Evolutionary conservation across 1,284 basidiomycete species (phyloP), one percentile per base, ranked within the genome.

Genomic region (Veloporphyrellus conicus): DNA sequence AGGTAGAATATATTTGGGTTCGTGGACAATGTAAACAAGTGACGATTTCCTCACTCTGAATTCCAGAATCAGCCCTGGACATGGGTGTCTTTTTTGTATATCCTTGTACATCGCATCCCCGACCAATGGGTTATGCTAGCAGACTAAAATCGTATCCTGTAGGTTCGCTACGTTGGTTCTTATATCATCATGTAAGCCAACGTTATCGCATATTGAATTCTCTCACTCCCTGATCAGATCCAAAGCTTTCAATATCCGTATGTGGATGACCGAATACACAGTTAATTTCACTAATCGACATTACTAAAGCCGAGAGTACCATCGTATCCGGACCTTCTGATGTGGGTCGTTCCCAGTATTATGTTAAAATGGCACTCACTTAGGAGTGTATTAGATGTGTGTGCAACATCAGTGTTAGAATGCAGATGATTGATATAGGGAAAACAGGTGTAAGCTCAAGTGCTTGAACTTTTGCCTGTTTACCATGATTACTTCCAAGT

Each of bases 1-100:
- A 49, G 52, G 25, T 53, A 19, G 31, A 54, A 31, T 39, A 50
- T n/a, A 12, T 53, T 38, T 54, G 52, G 52, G 52, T 53, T 3
- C 2, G 50, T 25, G 10, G 9, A 20, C 14, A 6, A 18, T 10
- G 19, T n/a, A 10, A 10, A n/a, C 14, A 4, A 8, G 12, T 35
- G 19, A n/a, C 18, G 16, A 10, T 11, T 39, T 35, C n/a, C 28
- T 42, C n/a, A 49, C 23, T 25, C 8, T 33, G 25, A n/a, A 18
- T 16, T 10, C 32, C 7, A 53, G 51, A 37, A 10, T 7, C 18
- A 27, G 20, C 41, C 37, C 14, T 50, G 41, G 52, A 25, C 52
- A 11, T 20, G 38, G 39, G 42, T 53, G 23, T 50, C 52, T n/a
- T 27, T 25, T 10, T 6, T 53, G 14, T 53, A 40, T 11, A 4